Evolutionary conservation across 805 yeast genomes (phyloP).

Genomic region (Lachancea waltii): DNA sequence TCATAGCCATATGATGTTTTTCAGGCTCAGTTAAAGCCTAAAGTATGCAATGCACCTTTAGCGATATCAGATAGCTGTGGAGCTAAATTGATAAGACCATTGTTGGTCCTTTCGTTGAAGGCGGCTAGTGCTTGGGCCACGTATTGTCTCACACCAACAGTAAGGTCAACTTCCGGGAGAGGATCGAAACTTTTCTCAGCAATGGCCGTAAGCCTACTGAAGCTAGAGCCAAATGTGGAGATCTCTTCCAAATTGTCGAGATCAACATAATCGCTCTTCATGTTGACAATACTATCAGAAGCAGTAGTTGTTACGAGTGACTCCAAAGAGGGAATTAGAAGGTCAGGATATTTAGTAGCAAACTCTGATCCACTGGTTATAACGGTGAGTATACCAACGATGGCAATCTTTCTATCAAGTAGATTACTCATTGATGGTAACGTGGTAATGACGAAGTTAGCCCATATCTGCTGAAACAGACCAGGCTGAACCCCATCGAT

Average conservation of each 20-base stretch:
- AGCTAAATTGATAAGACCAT: constrained; percentile 17
- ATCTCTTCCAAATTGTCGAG: constrained; percentile 58
- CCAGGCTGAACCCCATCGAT: constrained; percentile 67
- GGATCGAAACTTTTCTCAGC: constrained; percentile 66
- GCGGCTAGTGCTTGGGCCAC: constrained; percentile 20
- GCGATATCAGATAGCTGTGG: constrained; percentile 27
- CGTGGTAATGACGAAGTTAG: constrained; percentile 36
- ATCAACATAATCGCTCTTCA: constrained; percentile 35
- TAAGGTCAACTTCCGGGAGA: constrained; percentile 40
- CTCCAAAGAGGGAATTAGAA: constrained; percentile 40
- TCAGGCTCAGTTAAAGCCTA: constrained; percentile 6
- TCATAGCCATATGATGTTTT: not conserved
- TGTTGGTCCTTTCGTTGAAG: constrained; percentile 18
- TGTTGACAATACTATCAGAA: constrained; percentile 35
- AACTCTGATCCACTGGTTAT: constrained; percentile 31
- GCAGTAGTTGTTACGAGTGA: constrained; percentile 36
- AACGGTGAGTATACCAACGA: constrained; percentile 44
- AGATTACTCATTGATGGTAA: constrained; percentile 43
- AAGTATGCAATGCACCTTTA: constrained; percentile 19
- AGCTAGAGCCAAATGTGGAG: constrained; percentile 80
- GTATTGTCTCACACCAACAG: constrained; percentile 22
- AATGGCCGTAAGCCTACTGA: constrained; percentile 64
- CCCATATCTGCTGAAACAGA: constrained; percentile 45
- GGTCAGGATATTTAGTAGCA: constrained; percentile 38
- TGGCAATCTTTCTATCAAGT: constrained; percentile 48